These are phyloP conservation scores for Thuidium tamariscinum DNA, from an alignment of 225 moss, liverwort and hornwort genomes.

Conservation along the genomic window DNA sequence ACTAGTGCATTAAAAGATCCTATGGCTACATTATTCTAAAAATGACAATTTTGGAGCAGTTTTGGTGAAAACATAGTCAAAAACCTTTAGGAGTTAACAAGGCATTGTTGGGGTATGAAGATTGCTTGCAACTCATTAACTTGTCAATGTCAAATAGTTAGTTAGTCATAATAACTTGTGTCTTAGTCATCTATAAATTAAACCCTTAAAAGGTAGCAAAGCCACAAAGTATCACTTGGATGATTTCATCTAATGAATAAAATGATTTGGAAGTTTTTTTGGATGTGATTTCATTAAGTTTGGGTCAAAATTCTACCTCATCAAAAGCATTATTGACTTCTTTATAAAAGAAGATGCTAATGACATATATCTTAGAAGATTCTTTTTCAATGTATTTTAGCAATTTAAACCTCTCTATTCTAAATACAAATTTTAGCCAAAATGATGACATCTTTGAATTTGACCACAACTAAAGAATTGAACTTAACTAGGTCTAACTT, in stretches of 20 bases:
- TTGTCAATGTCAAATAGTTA: too few relatives aligned
- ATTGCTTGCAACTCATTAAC: too few relatives aligned
- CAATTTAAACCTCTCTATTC: background rate
- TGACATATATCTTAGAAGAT: too few relatives aligned
- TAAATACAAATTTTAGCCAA: background rate
- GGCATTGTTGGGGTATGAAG: background rate
- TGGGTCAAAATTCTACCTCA: background rate
- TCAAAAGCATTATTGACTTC: background rate
- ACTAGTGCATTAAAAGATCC: too few relatives aligned
- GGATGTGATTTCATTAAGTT: background rate
- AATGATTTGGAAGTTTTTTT: background rate
- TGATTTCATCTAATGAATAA: background rate
- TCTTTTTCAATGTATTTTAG: background rate
- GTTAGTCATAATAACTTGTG: too few relatives aligned
- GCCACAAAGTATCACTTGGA: background rate
- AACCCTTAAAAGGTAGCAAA: fast-evolving
- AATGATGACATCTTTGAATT: background rate
- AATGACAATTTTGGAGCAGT: too few relatives aligned
- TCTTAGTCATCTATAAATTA: too few relatives aligned
- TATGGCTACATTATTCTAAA: too few relatives aligned
- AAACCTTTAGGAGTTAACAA: too few relatives aligned
- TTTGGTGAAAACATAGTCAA: too few relatives aligned
- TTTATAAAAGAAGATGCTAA: too few relatives aligned
- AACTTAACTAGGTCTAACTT: too few relatives aligned
- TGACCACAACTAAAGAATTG: background rate